Base-by-base conservation (phyloP, 208 protist species). In the Naegleria gruberi region DNA sequence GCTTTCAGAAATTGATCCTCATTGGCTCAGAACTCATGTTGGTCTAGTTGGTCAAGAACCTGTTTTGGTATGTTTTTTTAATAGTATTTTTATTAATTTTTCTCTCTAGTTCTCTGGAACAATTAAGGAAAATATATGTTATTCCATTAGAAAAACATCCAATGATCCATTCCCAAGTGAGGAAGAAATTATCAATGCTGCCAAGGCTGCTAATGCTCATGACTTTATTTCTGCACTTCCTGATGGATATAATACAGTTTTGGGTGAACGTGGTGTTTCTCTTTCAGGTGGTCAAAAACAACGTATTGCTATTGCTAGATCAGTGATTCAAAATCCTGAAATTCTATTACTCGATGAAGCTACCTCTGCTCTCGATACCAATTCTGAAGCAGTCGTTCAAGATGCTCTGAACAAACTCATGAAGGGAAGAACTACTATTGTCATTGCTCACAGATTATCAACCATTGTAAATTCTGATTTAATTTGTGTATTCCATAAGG, bases 61-160 rank as follows among this genome's bases (percentile, higher is more conserved):
- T 37, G 7, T 34, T 40, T 17, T 82, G 34, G 10, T 10, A 10
- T 65, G 51, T n/a, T n/a, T n/a, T n/a, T n/a, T n/a, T n/a, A n/a
- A 17, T 51, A 19, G 82, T 17, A 34, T 87, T 34, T 5, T 87
- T n/a, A 37, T 19, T 30, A 5, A 87, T n/a, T 5, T 17, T 17
- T 12, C 46, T 4, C 7, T 51, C 7, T 12, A 17, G 85, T 89
- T 89, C 46, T 41, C 57, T 34, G 26, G 17, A 26, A 42, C 45
- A 43, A 81, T 89, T 46, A 15, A 23, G 37, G 87, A 81, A 1
- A 89, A 89, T 55, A 89, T 89, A 37, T n/a, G 10, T n/a, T 89
- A 73, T 83, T 43, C 43, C 5, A 26, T 89, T 0, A 12, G 23
- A 51, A 47, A 40, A 4, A 30, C 8, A 1, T 15, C 34, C 6